Evolutionary conservation across 257 asterid species (phyloP).

Genomic region (Solanum lignicaule): DNA sequence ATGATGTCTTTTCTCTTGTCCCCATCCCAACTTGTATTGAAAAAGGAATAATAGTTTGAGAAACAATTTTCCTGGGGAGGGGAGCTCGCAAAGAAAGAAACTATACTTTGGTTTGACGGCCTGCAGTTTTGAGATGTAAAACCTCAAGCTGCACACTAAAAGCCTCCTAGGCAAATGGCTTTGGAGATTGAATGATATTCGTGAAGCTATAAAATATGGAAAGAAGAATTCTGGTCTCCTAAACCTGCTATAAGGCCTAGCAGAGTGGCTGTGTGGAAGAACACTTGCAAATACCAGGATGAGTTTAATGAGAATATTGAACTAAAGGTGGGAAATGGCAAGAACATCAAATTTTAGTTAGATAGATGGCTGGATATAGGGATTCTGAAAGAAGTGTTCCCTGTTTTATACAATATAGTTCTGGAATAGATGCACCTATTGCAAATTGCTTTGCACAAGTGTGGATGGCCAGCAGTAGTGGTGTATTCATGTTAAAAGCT

Average conservation of each 20-base stretch:
- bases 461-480: neutral
- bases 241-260: neutral
- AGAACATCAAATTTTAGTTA: neutral
- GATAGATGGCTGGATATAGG: neutral
- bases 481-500: neutral
- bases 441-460: neutral
- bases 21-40: neutral
- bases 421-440: neutral
- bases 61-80: no score
- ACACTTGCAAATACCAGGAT: neutral
- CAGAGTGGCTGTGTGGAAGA: neutral
- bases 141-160: no score
- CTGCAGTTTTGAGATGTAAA: neutral
- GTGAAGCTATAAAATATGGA: no score
- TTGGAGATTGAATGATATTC: neutral
- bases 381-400: neutral
- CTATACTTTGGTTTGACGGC: neutral
- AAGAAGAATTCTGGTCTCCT: neutral
- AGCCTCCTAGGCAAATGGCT: neutral
- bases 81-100: neutral
- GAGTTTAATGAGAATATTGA: neutral
- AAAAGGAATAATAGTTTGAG: neutral
- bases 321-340: neutral
- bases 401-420: neutral
- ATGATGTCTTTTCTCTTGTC: neutral